Conservation (phyloP, 257 asterid species). For the Salvia hispanica region DNA sequence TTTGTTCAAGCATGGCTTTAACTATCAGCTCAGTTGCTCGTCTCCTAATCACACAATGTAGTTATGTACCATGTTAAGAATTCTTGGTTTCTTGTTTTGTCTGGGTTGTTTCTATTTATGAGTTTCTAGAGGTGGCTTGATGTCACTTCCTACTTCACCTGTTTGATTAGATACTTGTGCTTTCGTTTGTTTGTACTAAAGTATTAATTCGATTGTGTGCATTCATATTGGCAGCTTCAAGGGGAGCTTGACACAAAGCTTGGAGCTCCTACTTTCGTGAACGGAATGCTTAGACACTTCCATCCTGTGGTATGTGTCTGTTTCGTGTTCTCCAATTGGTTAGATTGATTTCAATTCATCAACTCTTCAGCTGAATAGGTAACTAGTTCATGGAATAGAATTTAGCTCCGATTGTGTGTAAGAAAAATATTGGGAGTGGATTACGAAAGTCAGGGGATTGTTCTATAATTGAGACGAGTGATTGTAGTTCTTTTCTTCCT, state of each 20-base stretch:
- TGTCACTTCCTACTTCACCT: background rate
- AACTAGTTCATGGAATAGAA: background rate
- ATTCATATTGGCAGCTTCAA: slow-evolving; percentile 50
- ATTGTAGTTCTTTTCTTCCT: background rate
- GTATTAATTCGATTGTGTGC: slow-evolving; percentile 14
- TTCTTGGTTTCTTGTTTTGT: background rate
- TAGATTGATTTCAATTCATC: background rate
- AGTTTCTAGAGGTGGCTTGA: background rate
- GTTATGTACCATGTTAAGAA: background rate
- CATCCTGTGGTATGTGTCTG: slow-evolving; percentile 66
- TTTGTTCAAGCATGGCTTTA: background rate
- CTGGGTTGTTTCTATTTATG: background rate
- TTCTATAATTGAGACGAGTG: background rate
- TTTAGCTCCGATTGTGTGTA: background rate
- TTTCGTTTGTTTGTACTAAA: slow-evolving; percentile 1
- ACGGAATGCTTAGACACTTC: slow-evolving; percentile 69
- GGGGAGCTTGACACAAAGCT: slow-evolving; percentile 87
- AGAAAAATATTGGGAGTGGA: background rate
- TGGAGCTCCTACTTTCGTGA: slow-evolving; percentile 65
- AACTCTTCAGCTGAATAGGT: slow-evolving; percentile 15
- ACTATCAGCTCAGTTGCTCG: slow-evolving; percentile 12
- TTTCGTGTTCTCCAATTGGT: background rate
- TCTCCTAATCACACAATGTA: background rate
- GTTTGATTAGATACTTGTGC: slow-evolving; percentile 11
- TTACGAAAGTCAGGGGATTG: background rate